Evolutionary conservation across 139 green algal genomes (phyloP).

Genomic region (Trebouxia sp.): DNA sequence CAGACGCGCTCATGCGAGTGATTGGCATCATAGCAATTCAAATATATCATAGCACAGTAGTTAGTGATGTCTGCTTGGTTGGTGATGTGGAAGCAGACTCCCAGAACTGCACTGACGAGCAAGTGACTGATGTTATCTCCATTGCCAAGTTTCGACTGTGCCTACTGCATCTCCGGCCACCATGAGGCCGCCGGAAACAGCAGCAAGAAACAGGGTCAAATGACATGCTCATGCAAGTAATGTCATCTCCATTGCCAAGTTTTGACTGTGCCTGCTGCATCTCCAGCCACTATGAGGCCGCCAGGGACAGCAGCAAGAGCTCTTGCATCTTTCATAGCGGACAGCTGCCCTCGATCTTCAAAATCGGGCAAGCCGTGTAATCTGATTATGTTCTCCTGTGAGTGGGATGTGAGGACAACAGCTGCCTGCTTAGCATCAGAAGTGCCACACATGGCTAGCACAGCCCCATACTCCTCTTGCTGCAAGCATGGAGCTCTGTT

Average conservation of each 20-base stretch:
- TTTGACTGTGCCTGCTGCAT: constrained; percentile 63
- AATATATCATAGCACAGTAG: no score
- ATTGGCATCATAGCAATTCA: no score
- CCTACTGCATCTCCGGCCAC: constrained; percentile 60
- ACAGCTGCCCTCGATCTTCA: constrained; percentile 54
- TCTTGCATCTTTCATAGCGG: constrained; percentile 53
- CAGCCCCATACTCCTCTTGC: constrained; percentile 34
- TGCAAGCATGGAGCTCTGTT: no score
- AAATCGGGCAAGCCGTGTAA: constrained; percentile 71
- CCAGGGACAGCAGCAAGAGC: constrained; percentile 41
- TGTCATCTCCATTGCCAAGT: constrained; percentile 61
- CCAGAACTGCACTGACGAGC: no score
- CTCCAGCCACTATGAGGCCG: constrained; percentile 56
- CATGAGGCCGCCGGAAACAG: constrained; percentile 42
- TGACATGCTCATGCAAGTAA: no score
- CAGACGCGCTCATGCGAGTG: no score
- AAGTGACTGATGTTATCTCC: no score
- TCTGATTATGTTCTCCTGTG: constrained; percentile 54
- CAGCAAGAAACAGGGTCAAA: not conserved
- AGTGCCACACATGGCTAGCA: constrained; percentile 53
- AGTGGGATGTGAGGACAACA: constrained; percentile 63
- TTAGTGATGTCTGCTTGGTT: no score
- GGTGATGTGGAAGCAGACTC: no score
- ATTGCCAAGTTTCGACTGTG: constrained; percentile 70
- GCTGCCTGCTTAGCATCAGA: constrained; percentile 43